A percentile compares a stretch with the other conserved stretches of the same genome.
These are phyloP conservation scores for Oryza punctata DNA, from an alignment of 176 grass and related monocot species.

Conservation along the genomic window DNA sequence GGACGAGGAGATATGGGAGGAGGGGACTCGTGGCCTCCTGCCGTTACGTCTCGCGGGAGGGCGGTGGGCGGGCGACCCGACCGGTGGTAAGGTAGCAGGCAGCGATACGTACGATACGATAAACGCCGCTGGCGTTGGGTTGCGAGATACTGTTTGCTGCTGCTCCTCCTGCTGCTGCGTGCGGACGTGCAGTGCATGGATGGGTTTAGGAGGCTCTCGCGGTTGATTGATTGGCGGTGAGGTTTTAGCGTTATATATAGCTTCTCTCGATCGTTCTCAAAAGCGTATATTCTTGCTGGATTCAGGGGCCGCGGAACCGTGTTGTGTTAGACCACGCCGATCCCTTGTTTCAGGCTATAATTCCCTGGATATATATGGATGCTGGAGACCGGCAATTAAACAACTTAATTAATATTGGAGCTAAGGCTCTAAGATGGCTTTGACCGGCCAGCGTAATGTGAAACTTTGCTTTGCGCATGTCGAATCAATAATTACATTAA, in stretches of 20 bases:
- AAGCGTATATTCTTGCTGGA: not conserved
- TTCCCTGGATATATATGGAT: not conserved
- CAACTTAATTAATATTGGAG: too few relatives aligned
- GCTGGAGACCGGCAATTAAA: slow-evolving; percentile 4
- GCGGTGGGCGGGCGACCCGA: slow-evolving; percentile 9
- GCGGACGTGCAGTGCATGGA: not conserved
- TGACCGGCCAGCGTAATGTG: not conserved
- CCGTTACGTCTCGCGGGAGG: not conserved
- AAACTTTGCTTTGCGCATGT: not conserved
- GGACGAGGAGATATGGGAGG: not conserved
- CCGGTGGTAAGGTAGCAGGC: not conserved
- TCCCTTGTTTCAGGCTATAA: not conserved
- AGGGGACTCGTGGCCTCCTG: slow-evolving; percentile 36
- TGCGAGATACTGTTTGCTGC: slow-evolving; percentile 11
- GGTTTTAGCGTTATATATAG: not conserved
- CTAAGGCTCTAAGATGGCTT: not conserved
- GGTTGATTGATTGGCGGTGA: not conserved
- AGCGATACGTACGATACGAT: not conserved
- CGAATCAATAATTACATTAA: too few relatives aligned
- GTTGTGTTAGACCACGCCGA: not conserved
- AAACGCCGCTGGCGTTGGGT: slow-evolving; percentile 13
- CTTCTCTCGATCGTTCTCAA: not conserved
- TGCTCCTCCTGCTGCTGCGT: not conserved
- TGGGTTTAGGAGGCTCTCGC: not conserved
- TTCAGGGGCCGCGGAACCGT: slow-evolving; percentile 1